phyloP scores from a whole-genome alignment of 2,329 filamentous ascomycete species.

The Leptodontidium sp. region DNA sequence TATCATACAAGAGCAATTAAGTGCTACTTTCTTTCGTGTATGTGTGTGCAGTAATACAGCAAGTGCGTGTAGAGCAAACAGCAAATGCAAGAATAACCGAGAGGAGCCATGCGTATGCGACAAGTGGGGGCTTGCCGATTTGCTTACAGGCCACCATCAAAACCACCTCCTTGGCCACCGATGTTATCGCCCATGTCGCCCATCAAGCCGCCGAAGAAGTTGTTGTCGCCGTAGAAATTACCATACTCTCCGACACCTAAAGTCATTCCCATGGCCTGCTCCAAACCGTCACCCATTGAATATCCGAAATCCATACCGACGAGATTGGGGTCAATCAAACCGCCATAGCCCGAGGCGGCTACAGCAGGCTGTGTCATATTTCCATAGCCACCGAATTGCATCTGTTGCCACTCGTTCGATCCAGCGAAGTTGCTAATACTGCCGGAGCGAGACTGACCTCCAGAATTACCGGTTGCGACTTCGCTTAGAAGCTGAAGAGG shows the following conservation, averaged over 20 bases:
- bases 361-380: slow-evolving; percentile 33
- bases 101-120: slow-evolving; percentile 4
- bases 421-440: slow-evolving; percentile 36
- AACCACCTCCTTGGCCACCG: slow-evolving; percentile 33
- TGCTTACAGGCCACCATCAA: slow-evolving; percentile 31
- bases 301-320: slow-evolving; percentile 42
- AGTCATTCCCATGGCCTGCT: slow-evolving; percentile 47
- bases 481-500: slow-evolving; percentile 52
- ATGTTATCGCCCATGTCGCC: slow-evolving; percentile 27
- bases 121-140: not conserved
- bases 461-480: slow-evolving; percentile 49
- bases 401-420: slow-evolving; percentile 37
- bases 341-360: slow-evolving; percentile 30
- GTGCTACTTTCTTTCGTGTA: too few relatives aligned
- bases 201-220: slow-evolving; percentile 43
- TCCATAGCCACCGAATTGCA: slow-evolving; percentile 13
- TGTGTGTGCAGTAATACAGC: slow-evolving; percentile 9
- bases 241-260: slow-evolving; percentile 45
- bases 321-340: slow-evolving; percentile 42
- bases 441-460: slow-evolving; percentile 38
- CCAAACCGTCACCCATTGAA: slow-evolving; percentile 45
- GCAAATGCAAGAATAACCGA: not conserved
- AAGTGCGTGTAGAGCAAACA: not conserved
- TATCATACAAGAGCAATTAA: slow-evolving; percentile 1
- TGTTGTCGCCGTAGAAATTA: slow-evolving; percentile 44